These are phyloP conservation scores for Ascochyta fabae DNA, from an alignment of 2,329 filamentous ascomycete species.

Conservation along the genomic window DNA sequence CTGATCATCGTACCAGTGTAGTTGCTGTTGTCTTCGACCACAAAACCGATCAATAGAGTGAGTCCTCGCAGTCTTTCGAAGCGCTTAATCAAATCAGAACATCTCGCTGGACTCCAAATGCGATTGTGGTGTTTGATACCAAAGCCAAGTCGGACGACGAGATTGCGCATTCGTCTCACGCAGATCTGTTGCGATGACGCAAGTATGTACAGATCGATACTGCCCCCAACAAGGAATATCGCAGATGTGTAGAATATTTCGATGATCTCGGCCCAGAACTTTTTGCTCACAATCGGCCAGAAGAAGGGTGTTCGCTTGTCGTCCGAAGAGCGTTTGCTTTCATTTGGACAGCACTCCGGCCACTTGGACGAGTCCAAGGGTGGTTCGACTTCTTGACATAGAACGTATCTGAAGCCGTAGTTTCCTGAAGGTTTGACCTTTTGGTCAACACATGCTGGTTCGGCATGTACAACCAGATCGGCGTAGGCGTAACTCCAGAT, in stretches of 20 bases:
- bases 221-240: slow-evolving; percentile 5
- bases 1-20: slow-evolving; percentile 2
- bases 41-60: background rate
- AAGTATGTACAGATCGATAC: slow-evolving; percentile 10
- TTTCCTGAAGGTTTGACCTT: slow-evolving; percentile 4
- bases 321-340: background rate
- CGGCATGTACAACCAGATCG: slow-evolving; percentile 1
- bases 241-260: slow-evolving; percentile 1
- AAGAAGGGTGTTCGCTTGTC: background rate
- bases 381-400: background rate
- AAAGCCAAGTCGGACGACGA: slow-evolving; percentile 1
- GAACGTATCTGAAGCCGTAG: slow-evolving; percentile 4
- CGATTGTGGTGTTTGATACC: slow-evolving; percentile 11
- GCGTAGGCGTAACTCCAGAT: slow-evolving; percentile 10
- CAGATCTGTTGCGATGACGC: slow-evolving; percentile 8
- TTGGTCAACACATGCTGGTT: background rate
- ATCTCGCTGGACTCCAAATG: slow-evolving; percentile 5
- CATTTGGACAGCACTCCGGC: background rate
- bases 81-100: background rate
- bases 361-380: background rate
- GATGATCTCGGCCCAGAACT: slow-evolving; percentile 7
- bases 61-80: slow-evolving; percentile 7
- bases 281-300: slow-evolving; percentile 13
- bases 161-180: slow-evolving; percentile 10
- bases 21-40: slow-evolving; percentile 6